phyloP scores from a whole-genome alignment of 345 rosid genomes.

The Gossypium ekmanianum region DNA sequence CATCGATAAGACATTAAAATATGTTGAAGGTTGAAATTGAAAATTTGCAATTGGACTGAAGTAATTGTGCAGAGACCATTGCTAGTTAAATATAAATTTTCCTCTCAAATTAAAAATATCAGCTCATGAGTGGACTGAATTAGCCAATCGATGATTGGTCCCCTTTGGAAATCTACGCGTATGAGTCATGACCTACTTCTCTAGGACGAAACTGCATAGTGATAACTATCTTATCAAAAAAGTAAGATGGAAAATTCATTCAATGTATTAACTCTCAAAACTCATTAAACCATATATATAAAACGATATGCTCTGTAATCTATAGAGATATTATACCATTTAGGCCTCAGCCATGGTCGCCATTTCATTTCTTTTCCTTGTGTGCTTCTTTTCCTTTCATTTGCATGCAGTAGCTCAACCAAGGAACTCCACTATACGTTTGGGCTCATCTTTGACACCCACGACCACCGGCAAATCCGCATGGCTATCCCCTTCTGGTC shows the following conservation, averaged over 20 bases:
- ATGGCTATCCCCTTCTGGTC: conserved; percentile 6
- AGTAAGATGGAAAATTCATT: background rate
- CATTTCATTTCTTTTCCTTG: background rate
- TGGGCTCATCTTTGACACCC: background rate
- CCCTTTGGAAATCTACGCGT: no score
- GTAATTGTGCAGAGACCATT: no score
- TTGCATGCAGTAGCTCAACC: background rate
- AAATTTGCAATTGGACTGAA: no score
- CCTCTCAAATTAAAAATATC: no score
- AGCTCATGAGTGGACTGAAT: no score
- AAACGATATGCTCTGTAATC: background rate
- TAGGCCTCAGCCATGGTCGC: background rate
- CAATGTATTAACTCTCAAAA: background rate
- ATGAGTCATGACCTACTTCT: no score
- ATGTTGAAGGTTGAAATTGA: no score
- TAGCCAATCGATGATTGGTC: no score
- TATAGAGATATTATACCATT: background rate
- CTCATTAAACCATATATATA: background rate
- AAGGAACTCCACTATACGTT: background rate
- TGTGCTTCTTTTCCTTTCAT: background rate
- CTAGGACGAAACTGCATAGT: no score
- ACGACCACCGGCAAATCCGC: background rate
- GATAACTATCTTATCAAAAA: no score
- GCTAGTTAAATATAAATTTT: no score
- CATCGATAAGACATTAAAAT: no score